Evolutionary conservation across 257 asterid species (phyloP), one percentile per base, ranked within the genome.

Genomic region (Osmanthus fragrans): DNA sequence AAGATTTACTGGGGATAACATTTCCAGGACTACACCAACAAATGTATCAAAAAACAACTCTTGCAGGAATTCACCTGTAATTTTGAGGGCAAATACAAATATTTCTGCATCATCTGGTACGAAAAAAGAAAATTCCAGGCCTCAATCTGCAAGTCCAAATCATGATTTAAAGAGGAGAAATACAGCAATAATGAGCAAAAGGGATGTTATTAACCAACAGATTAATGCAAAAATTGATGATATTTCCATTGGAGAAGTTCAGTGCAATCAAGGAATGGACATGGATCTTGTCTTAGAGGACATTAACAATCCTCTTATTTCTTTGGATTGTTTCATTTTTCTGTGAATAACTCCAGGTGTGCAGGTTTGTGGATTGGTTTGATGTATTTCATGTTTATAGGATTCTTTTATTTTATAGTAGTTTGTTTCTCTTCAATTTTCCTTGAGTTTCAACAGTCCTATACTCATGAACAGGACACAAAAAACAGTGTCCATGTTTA

Each of bases 251-350:
- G 89, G 75, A 76, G 82, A 77, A 63, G 72, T 60, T 19, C 64
- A 81, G 23, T 37, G 75, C 25, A 49, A 76, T 66, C 78, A 71
- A 34, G 89, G 79, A 32, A 74, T 83, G 80, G 91, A 91, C 84
- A 74, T 82, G 80, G 93, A 91, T 84, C 56, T 76, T 23, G 73
- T 87, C 21, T 82, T 85, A 88, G 95, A 92, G 82, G 97, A 92
- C 75, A 72, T 91, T 16, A 72, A 86, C 21, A 92, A 91, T 83
- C 97, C 97, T 42, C 92, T 75, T 4, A 89, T 92, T 74, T 94
- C 97, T 23, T 79, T 92, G 90, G 97, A 92, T 80, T 92, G 97
- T 79, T 92, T 92, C 79, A 92, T 92, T 81, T 92, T 92, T 71
- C 88, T 92, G 63, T 91, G 64, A 58, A 54, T 49, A 13, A n/a